A percentile compares a stretch with the other conserved stretches of the same genome.
phyloP scores from a whole-genome alignment of 2,329 filamentous ascomycete species.

The Arthrobotrys musiformis region DNA sequence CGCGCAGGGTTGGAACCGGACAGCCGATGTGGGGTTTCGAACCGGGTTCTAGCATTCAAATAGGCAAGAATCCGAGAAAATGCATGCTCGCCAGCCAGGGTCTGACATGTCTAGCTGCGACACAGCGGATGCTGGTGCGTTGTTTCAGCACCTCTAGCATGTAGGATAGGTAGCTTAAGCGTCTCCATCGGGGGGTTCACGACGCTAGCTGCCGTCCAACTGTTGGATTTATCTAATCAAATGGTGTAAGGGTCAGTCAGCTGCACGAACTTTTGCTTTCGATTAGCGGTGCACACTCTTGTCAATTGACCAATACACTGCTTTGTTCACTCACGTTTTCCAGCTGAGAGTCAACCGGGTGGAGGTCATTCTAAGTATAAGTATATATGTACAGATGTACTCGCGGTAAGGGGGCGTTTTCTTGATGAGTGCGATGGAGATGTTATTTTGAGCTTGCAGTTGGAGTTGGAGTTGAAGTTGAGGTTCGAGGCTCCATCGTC shows the following conservation, averaged over 20 bases:
- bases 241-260: slow-evolving; percentile 8
- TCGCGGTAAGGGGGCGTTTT: too few species aligned
- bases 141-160: slow-evolving; percentile 49
- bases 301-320: too few species aligned
- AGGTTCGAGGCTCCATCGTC: background rate
- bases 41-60: slow-evolving; percentile 46
- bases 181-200: slow-evolving; percentile 25
- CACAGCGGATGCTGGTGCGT: slow-evolving; percentile 43
- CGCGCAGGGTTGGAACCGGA: slow-evolving; percentile 53
- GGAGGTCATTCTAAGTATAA: too few species aligned
- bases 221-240: slow-evolving; percentile 27
- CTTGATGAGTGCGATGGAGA: background rate
- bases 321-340: background rate
- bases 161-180: slow-evolving; percentile 1
- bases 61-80: slow-evolving; percentile 55
- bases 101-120: slow-evolving; percentile 49
- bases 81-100: slow-evolving; percentile 25
- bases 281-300: background rate
- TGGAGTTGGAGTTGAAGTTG: background rate
- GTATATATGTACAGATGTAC: too few species aligned
- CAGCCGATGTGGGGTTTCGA: slow-evolving; percentile 53
- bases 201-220: slow-evolving; percentile 18
- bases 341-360: background rate
- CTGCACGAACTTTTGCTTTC: background rate
- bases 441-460: background rate